Percentiles rank a stretch among this genome's conserved stretches.
phyloP scores from a whole-genome alignment of 176 grass and related monocot genomes.

The Aegilops longissima region DNA sequence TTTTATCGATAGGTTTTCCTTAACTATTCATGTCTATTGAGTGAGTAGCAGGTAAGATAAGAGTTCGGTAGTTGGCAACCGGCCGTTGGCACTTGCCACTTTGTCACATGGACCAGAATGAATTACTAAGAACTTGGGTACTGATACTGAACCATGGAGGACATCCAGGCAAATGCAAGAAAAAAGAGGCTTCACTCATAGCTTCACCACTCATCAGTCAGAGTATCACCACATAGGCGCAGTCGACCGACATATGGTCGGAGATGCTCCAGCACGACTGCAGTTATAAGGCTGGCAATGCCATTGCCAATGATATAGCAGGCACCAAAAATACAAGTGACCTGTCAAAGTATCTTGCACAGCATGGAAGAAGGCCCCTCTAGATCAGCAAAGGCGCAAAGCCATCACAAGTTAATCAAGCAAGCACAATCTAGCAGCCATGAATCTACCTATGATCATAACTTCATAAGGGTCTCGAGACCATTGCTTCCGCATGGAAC shows the following conservation, averaged over 20 bases:
- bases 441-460: background rate
- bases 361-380: background rate
- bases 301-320: slow-evolving; percentile 32
- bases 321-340: background rate
- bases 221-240: background rate
- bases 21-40: no score
- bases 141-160: no score
- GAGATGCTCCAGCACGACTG: no score
- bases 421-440: background rate
- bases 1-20: no score
- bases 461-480: background rate
- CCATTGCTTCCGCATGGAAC: background rate
- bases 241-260: background rate
- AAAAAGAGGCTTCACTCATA: background rate
- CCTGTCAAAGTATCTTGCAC: slow-evolving; percentile 21
- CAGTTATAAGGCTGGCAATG: background rate
- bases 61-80: no score
- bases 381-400: slow-evolving; percentile 1
- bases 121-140: no score
- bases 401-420: background rate
- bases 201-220: background rate
- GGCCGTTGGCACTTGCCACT: no score
- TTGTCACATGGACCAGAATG: no score
- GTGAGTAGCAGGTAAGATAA: no score
- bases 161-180: no score